Percentiles rank a stretch among this genome's conserved stretches.
Conservation (phyloP, 768 basidiomycete species). For the Russula sp. region DNA sequence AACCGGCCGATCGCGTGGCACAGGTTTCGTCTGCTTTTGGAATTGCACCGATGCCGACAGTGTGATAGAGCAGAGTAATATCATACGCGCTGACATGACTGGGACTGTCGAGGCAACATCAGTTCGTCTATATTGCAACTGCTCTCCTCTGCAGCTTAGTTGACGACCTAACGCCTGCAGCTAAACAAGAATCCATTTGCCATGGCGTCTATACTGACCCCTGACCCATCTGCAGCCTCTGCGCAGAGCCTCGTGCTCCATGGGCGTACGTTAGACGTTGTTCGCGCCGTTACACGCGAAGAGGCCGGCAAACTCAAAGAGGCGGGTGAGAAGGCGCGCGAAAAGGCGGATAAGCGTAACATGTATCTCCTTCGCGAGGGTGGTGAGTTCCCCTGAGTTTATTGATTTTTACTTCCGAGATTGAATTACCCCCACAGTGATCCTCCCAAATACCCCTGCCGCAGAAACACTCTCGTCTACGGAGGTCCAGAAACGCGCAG, state of each 20-base stretch:
- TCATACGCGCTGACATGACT: constrained; percentile 56
- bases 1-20: constrained; percentile 85
- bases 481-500: constrained; percentile 81
- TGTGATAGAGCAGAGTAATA: constrained; percentile 73
- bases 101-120: constrained; percentile 31
- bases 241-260: constrained; percentile 83
- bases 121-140: not conserved
- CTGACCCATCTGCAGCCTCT: constrained; percentile 82
- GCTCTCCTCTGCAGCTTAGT: not conserved
- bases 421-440: constrained; percentile 45
- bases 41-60: constrained; percentile 83
- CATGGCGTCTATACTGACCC: constrained; percentile 82
- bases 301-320: constrained; percentile 84
- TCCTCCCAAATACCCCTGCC: constrained; percentile 80
- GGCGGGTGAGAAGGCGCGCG: constrained; percentile 72
- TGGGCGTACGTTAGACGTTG: constrained; percentile 87
- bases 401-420: not conserved
- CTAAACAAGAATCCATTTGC: constrained; percentile 79
- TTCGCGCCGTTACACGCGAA: constrained; percentile 84
- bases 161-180: constrained; percentile 26
- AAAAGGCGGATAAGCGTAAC: constrained; percentile 92
- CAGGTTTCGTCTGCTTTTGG: constrained; percentile 98
- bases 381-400: constrained; percentile 42
- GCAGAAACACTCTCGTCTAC: constrained; percentile 59
- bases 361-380: constrained; percentile 95